Base-by-base conservation (phyloP, 2,329 filamentous ascomycete species). In the Aspergillus tubingensis region DNA sequence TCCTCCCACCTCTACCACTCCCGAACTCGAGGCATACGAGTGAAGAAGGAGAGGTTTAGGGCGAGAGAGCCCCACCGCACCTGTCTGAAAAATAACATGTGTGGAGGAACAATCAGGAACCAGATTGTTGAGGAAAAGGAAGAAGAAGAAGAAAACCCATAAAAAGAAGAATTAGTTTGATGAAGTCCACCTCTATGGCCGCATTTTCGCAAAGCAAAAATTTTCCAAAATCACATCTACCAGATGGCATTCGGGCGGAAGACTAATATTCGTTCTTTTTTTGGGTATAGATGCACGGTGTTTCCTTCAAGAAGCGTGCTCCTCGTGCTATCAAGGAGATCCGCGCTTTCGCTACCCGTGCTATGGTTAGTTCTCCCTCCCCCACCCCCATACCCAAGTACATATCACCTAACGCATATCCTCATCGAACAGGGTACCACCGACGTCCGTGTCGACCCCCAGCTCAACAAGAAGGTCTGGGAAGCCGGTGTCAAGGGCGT, bases 391-490 rank as follows among this genome's bases (percentile, higher is more conserved):
- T 32, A 32, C 11, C 11, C 32, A 36, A 36, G 2, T 36, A 3
- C 59, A 63, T 48, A 62, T 48, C 41, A 50, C 36, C 62, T 19
- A 17, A 44, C 10, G 41, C n/a, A 27, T 44, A 8, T 13, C 15
- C 10, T 30, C 56, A 49, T 23, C 10, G 23, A 54, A 50, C 73
- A 99, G 95, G 94, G 94, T 80, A 99, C 95, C 83, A 83, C 86
- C 77, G 95, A 99, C 80, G 95, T 99, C 84, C 95, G 95, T 76
- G 84, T 99, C 79, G 95, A 99, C 88, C 95, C 95, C 78, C 91
- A 95, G 85, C 85, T 99, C 78, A 99, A 99, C 91, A 99, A 99
- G 91, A 98, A 99, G 88, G 94, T 99, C 81, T 99, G 95, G 95
- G 95, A 99, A 85, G 86, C 90, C 79, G 95, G 95, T 82, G 89